A percentile compares a stretch with the other conserved stretches of the same genome.
Evolutionary conservation across 176 grass and related monocot species (phyloP).

Genomic region (Aegilops tauschii): DNA sequence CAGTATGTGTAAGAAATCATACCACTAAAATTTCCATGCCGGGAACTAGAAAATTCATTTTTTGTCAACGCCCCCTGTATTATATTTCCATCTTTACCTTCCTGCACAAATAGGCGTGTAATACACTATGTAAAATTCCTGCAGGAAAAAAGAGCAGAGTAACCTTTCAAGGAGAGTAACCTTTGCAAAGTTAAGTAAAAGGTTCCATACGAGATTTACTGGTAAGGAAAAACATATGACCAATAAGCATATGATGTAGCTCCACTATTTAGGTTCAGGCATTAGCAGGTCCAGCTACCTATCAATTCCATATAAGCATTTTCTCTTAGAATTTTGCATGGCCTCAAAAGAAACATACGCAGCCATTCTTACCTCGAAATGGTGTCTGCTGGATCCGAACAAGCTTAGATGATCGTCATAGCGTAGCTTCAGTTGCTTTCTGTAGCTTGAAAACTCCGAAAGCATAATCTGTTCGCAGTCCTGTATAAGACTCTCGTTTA

Average conservation of each 20-base stretch:
- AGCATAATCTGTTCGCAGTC: slow-evolving; percentile 75
- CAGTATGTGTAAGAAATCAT: slow-evolving; percentile 25
- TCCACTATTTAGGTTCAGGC: slow-evolving; percentile 9
- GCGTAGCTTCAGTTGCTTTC: slow-evolving; percentile 47
- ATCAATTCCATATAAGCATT: not conserved
- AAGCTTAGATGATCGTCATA: slow-evolving; percentile 64
- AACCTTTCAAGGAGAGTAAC: slow-evolving; percentile 57
- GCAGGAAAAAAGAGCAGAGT: slow-evolving; percentile 53
- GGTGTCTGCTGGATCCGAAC: slow-evolving; percentile 50
- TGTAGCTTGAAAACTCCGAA: slow-evolving; percentile 63
- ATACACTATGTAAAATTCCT: slow-evolving; percentile 59
- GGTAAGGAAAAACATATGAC: not conserved
- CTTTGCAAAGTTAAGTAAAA: slow-evolving; percentile 34
- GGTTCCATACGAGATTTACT: not conserved
- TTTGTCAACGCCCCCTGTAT: slow-evolving; percentile 46
- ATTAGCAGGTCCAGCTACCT: not conserved
- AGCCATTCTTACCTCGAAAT: slow-evolving; percentile 50
- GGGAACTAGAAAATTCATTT: slow-evolving; percentile 66
- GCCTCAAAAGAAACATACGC: not conserved
- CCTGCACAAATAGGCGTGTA: slow-evolving; percentile 76
- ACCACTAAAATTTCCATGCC: slow-evolving; percentile 74
- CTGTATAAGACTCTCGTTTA: slow-evolving; percentile 61
- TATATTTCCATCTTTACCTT: slow-evolving; percentile 67
- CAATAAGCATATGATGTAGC: slow-evolving; percentile 1
- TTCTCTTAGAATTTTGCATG: not conserved